Evolutionary conservation across 108 stramenopile species (phyloP), one percentile per base, ranked within the genome.

Genomic region (Pseudonitzschia delicatissima): DNA sequence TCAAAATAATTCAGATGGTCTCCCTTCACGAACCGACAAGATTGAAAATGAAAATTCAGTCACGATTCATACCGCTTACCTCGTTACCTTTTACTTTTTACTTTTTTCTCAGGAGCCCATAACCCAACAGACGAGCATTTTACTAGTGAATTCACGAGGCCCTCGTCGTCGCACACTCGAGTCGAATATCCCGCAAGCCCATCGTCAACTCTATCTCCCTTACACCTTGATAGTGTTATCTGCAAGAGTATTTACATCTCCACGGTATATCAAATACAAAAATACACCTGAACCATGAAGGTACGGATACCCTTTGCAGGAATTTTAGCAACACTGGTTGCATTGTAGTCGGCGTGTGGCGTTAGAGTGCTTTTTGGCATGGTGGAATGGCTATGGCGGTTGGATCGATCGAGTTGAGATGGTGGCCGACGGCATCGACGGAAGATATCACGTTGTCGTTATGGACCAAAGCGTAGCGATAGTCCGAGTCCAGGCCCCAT

Each of bases 201-300:
- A 36, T 36, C 57, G 57, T 57, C 5, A 17, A 36, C 33, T 23
- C 57, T 36, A n/a, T n/a, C 26, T 34, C 57, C 57, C 33, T 20
- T 8, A 15, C 57, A 48, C 37, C 3, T 23, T 21, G 23, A 48
- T 48, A 48, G 47, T 48, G 47, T 48, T 48, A 48, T 23, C 47
- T 23, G 47, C 47, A 48, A 48, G 47, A 48, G 47, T 48, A 48
- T 5, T 48, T 23, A 23, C 47, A 48, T 48, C 47, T 48, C n/a
- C 47, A 18, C 23, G 47, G 47, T 48, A 48, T 48, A 48, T 23
- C 47, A 23, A 48, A 23, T 48, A 21, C 13, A 48, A 48, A 18
- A 23, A 48, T 21, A 48, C 47, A 48, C 47, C 47, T 48, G 47
- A 48, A 48, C 47, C 47, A 48, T 48, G 47, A 48, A 48, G 47